These are phyloP conservation scores for Collybia nuda DNA, from an alignment of 768 basidiomycete genomes.

Conservation along the genomic window DNA sequence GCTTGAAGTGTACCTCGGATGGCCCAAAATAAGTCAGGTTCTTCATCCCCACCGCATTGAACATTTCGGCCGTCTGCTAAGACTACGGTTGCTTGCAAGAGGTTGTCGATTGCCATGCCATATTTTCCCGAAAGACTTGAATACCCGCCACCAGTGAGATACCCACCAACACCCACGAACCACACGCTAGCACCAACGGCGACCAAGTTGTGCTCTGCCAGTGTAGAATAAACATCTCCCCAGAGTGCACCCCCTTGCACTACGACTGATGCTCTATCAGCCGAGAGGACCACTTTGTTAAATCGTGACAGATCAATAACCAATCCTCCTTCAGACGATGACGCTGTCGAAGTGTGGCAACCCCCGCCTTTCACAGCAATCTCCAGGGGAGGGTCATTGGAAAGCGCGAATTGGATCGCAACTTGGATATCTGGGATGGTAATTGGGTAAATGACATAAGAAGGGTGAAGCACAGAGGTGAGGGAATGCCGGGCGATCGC, in stretches of 20 bases:
- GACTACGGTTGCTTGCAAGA: constrained; percentile 17
- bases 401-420: constrained; percentile 3
- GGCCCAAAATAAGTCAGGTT: constrained; percentile 25
- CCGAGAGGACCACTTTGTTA: constrained; percentile 4
- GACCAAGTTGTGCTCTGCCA: constrained; percentile 6
- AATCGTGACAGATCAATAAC: constrained; percentile 14
- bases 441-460: constrained; percentile 3
- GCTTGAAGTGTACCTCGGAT: constrained; percentile 22
- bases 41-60: constrained; percentile 10
- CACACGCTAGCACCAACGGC: constrained; percentile 12
- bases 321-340: constrained; percentile 14
- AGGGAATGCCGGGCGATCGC: not conserved
- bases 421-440: constrained; percentile 1
- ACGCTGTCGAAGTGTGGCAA: constrained; percentile 3
- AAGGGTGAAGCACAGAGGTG: constrained; percentile 2
- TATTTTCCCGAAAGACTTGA: constrained; percentile 3
- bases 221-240: constrained; percentile 14
- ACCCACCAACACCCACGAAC: constrained; percentile 14
- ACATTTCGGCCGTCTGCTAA: constrained; percentile 16
- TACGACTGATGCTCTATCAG: constrained; percentile 8
- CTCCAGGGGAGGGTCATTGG: constrained; percentile 7
- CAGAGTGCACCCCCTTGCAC: constrained; percentile 13
- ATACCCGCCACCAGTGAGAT: constrained; percentile 11
- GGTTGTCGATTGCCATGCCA: constrained; percentile 16
- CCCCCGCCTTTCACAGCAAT: constrained; percentile 18